A percentile compares a stretch with the other conserved stretches of the same genome.
phyloP scores from a whole-genome alignment of 345 rosid genomes.

The Salix dunnii region DNA sequence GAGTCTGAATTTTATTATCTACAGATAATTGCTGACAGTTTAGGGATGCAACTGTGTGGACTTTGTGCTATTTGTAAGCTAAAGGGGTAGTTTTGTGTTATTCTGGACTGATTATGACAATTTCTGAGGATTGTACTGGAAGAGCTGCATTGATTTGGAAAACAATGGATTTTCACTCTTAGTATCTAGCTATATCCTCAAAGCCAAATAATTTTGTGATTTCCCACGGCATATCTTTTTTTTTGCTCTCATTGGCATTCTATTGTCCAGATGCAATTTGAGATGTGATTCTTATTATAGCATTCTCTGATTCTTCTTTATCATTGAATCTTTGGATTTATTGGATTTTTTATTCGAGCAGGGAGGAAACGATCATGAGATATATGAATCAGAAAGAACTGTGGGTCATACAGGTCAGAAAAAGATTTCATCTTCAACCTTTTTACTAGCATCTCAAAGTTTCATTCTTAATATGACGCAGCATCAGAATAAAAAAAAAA shows the following conservation, averaged over 20 bases:
- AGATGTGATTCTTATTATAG: background rate
- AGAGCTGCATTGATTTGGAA: background rate
- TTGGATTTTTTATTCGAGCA: conserved; percentile 27
- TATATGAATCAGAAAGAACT: conserved; percentile 77
- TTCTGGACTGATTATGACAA: background rate
- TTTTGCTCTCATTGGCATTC: background rate
- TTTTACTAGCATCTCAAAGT: background rate
- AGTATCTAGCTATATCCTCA: background rate
- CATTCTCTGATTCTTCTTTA: background rate
- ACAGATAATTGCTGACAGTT: background rate
- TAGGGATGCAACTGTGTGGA: background rate
- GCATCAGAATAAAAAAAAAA: background rate
- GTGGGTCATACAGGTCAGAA: conserved; percentile 82
- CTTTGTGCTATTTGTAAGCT: background rate
- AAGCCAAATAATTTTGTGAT: background rate
- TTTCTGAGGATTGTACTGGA: background rate
- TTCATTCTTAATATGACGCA: background rate
- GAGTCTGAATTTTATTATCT: background rate
- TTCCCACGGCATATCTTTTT: background rate
- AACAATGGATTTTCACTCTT: background rate
- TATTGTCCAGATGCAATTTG: background rate
- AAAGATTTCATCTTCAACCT: conserved; percentile 4
- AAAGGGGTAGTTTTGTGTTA: background rate
- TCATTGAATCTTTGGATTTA: background rate
- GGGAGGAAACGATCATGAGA: conserved; percentile 96